phyloP scores from a whole-genome alignment of 2,329 filamentous ascomycete species.

The Exophiala sp. region DNA sequence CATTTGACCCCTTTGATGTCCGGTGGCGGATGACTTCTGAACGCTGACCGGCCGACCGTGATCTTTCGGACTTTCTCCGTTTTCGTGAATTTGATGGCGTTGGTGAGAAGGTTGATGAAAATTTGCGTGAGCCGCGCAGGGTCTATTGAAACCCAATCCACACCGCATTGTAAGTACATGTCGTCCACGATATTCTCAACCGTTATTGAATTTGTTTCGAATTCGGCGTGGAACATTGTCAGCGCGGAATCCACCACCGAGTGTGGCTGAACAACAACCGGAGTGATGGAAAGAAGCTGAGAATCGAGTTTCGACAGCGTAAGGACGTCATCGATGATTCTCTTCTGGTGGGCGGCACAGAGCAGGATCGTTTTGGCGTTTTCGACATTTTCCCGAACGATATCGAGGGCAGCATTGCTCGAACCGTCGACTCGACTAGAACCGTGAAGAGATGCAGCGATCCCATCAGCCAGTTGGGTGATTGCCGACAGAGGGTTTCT shows the following conservation, averaged over 20 bases:
- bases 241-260: slow-evolving; percentile 57
- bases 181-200: slow-evolving; percentile 15
- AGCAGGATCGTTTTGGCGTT: slow-evolving; percentile 69
- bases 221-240: slow-evolving; percentile 71
- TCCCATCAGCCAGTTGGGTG: slow-evolving; percentile 54
- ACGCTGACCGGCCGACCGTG: slow-evolving; percentile 12
- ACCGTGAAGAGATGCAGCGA: slow-evolving; percentile 41
- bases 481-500: slow-evolving; percentile 55
- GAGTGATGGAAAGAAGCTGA: slow-evolving; percentile 64
- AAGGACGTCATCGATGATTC: slow-evolving; percentile 67
- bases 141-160: slow-evolving; percentile 47
- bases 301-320: slow-evolving; percentile 71
- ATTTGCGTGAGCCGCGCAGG: slow-evolving; percentile 55
- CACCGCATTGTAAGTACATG: not conserved
- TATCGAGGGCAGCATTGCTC: slow-evolving; percentile 23
- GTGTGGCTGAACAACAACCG: slow-evolving; percentile 61
- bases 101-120: slow-evolving; percentile 56
- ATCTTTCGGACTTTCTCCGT: slow-evolving; percentile 9
- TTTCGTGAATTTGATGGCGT: slow-evolving; percentile 56
- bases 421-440: slow-evolving; percentile 1
- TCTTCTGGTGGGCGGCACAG: slow-evolving; percentile 72
- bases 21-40: slow-evolving; percentile 2
- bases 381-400: slow-evolving; percentile 59
- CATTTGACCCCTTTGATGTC: slow-evolving; percentile 13
- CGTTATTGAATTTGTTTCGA: slow-evolving; percentile 32